Percentiles rank a stretch among this genome's conserved stretches.
Conservation (phyloP, 1,284 basidiomycete species). For the Tremellales sp. region DNA sequence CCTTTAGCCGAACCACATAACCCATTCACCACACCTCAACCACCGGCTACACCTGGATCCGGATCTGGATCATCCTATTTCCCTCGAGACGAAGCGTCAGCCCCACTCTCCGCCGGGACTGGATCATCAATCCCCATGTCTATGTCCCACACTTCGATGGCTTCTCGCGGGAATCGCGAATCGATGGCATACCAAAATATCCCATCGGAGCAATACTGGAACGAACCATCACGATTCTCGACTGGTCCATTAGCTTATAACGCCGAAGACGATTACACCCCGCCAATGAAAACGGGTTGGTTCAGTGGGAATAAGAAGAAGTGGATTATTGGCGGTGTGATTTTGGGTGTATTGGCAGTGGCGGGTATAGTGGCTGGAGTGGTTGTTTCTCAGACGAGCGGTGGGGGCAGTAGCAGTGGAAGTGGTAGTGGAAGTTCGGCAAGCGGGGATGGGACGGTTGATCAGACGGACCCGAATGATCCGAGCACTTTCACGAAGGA, state of each 20-base stretch:
- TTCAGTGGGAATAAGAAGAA: conserved; percentile 18
- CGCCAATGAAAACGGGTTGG: not conserved
- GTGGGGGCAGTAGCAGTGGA: conserved; percentile 2
- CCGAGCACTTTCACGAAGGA: conserved; percentile 65
- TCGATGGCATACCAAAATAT: conserved; percentile 24
- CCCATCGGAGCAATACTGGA: conserved; percentile 29
- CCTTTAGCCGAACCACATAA: too few species aligned
- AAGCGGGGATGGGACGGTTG: conserved; percentile 7
- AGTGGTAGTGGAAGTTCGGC: conserved; percentile 4
- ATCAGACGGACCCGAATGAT: conserved; percentile 53
- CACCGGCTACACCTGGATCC: not conserved
- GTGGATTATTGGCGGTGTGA: conserved; percentile 21
- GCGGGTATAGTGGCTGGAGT: conserved; percentile 29
- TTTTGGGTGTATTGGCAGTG: conserved; percentile 29
- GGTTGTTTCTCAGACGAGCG: conserved; percentile 22
- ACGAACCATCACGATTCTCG: conserved; percentile 3
- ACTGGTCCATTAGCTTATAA: not conserved
- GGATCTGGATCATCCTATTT: conserved; percentile 1
- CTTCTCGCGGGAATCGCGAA: not conserved
- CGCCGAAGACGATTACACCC: not conserved
- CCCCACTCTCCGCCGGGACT: not conserved
- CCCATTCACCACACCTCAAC: not conserved
- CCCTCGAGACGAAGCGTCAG: not conserved
- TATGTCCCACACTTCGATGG: conserved; percentile 8
- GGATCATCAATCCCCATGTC: conserved; percentile 2